Evolutionary conservation across 1,284 basidiomycete species (phyloP), one percentile per base, ranked within the genome.

Genomic region (Xerocomus amazonicus): DNA sequence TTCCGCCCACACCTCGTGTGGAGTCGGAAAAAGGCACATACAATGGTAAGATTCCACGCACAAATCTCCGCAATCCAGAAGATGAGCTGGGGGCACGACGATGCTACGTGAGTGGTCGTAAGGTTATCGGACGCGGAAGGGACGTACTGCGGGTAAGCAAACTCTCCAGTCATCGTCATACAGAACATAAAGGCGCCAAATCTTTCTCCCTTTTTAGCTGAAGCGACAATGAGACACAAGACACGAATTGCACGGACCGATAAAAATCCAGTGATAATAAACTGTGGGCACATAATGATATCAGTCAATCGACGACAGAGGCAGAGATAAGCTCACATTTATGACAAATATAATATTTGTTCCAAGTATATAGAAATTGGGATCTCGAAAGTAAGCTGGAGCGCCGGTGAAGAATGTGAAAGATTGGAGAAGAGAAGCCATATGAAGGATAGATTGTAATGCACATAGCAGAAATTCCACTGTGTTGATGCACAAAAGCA

Each of bases 161-260:
- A 59, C 19, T 38, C 5, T 26, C 23, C 43, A 13, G 9, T 36
- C 23, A 13, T 45, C 33, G 31, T 53, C 52, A 29, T 58, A 62
- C 28, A 61, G 29, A 9, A 61, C 35, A 27, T 44, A 59, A 32
- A 65, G 50, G 14, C 60, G 63, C 60, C 60, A 63, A 4, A 61
- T 53, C 59, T 61, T 19, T 2, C n/a, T 12, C 39, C 2, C 6
- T 26, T 38, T 38, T 40, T 0, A 44, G 37, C 23, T 12, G 6
- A 10, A 10, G 28, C 14, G 4, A 5, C 13, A 34, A 3, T 3
- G 27, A 27, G 28, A 43, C 5, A 37, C 4, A 26, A 27, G 28
- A 43, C 5, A 37, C 4, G 13, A 23, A 2, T 7, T 5, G 32
- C 9, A 53, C 62, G 10, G 5, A 61, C 59, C 43, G 62, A 51